Evolutionary conservation across 2,329 filamentous ascomycete species (phyloP).

Genomic region (Cercospora beticola): DNA sequence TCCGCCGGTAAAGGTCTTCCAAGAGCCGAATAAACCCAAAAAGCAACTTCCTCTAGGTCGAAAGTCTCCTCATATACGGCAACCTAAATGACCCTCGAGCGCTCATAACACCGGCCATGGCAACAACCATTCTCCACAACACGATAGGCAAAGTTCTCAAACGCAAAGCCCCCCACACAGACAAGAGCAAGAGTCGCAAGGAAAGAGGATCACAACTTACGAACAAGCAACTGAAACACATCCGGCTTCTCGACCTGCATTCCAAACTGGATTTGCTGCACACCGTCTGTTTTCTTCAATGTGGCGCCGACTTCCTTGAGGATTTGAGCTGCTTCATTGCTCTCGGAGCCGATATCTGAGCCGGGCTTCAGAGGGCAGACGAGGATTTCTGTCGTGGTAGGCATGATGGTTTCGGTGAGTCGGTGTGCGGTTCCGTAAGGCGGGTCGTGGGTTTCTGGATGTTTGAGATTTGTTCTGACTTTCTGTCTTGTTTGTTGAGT

Average conservation of each 20-base stretch:
- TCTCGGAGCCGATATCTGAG: conserved; percentile 36
- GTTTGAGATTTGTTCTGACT: neutral
- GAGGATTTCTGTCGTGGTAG: conserved; percentile 43
- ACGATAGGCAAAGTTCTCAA: neutral
- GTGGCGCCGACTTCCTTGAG: conserved; percentile 39
- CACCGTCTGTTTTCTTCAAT: conserved; percentile 41
- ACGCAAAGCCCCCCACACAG: neutral
- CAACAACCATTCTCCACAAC: neutral
- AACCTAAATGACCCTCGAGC: neutral
- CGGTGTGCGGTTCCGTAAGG: neutral
- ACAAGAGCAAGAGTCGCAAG: neutral
- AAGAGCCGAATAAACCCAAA: neutral
- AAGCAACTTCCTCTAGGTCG: neutral
- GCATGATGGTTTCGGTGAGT: conserved; percentile 30
- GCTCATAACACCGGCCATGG: neutral
- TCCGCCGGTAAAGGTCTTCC: neutral
- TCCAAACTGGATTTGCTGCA: conserved; percentile 40
- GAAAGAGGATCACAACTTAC: conserved; percentile 34
- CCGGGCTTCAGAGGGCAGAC: conserved; percentile 42
- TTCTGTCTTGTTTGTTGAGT: neutral
- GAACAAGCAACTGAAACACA: conserved; percentile 41
- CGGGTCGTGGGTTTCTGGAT: neutral
- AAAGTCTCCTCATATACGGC: neutral
- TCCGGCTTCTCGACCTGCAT: conserved; percentile 42
- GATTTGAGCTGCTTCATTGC: conserved; percentile 33